These are phyloP conservation scores for Nigrospora oryzae DNA, from an alignment of 2,329 filamentous ascomycete genomes.

Conservation along the genomic window DNA sequence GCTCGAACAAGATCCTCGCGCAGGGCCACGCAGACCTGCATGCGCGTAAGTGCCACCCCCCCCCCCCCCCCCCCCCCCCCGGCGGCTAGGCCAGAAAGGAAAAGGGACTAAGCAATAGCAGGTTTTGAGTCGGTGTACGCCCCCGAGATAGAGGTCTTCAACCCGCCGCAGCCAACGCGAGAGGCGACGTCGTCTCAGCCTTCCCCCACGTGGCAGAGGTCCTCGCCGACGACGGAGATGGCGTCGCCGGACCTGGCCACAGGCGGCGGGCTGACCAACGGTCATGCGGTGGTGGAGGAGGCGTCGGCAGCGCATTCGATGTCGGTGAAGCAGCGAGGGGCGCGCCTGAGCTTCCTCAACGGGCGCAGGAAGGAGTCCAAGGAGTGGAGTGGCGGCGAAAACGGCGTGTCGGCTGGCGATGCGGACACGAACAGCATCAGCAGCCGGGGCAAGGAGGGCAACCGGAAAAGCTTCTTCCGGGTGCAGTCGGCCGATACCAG, in stretches of 20 bases:
- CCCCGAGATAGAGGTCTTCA: slow-evolving; percentile 56
- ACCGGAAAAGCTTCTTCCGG: slow-evolving; percentile 38
- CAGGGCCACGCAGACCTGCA: slow-evolving; percentile 51
- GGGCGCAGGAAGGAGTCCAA: slow-evolving; percentile 38
- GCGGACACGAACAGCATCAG: slow-evolving; percentile 20
- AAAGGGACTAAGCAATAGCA: slow-evolving; percentile 19
- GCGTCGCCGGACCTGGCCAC: slow-evolving; percentile 2
- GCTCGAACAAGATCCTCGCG: slow-evolving; percentile 49
- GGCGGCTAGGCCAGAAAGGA: not conserved
- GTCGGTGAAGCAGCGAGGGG: slow-evolving; percentile 40
- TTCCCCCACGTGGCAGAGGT: slow-evolving; percentile 29
- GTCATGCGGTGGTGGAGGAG: slow-evolving; percentile 33
- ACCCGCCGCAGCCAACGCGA: slow-evolving; percentile 35
- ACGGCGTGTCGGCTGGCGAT: slow-evolving; percentile 14
- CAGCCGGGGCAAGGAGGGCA: slow-evolving; percentile 26
- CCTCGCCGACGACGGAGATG: slow-evolving; percentile 20
- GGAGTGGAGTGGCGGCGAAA: slow-evolving; percentile 16
- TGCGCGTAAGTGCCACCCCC: slow-evolving; percentile 45
- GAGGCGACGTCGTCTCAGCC: slow-evolving; percentile 30
- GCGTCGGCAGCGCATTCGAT: slow-evolving; percentile 41
- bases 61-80: too few species aligned
- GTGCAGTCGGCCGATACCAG: slow-evolving; percentile 23
- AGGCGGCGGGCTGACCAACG: too few species aligned
- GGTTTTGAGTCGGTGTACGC: slow-evolving; percentile 57
- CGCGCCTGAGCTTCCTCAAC: slow-evolving; percentile 49